Evolutionary conservation across 2,329 filamentous ascomycete species (phyloP), one percentile per base, ranked within the genome.

Genomic region (Coniochaeta prunicola): DNA sequence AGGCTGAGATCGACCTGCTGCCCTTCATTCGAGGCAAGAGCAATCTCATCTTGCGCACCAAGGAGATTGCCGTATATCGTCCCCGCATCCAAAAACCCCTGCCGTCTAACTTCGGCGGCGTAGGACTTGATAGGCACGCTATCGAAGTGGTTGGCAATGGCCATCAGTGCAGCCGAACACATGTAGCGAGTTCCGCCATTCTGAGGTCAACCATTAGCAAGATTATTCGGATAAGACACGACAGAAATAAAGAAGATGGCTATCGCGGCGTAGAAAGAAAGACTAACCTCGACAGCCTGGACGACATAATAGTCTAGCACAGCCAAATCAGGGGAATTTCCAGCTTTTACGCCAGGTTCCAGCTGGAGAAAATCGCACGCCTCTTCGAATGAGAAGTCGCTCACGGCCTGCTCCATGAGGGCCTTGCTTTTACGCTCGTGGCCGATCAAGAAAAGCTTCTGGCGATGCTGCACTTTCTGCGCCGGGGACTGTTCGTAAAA

Each of bases 1-100:
- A 90, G 86, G 31, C 83, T 77, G 53, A 74, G 66, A 58, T 77
- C 67, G 15, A 69, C 67, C 62, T 9, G 69, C 65, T 59, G 68
- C 60, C 45, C 59, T 12, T 30, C 21, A 12, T 30, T 17, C 55
- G 53, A 64, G 64, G 63, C 59, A 13, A 12, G n/a, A 21, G 48
- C 42, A 26, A 55, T 33, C 17, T 56, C 19, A 30, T 33, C 36
- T 30, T 28, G 33, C 19, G 21, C 21, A 19, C 31, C 38, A 19
- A 60, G 53, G 21, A 34, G 24, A 40, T 58, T 50, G n/a, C 34
- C 57, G 24, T 54, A 50, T 6, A 17, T 8, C 13, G 45, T 9
- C 7, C 45, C 45, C 21, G 26, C 21, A 17, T 50, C 45, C 26
- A 26, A 4, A 17, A 50, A 21, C 17, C 45, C 45, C 9, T 50